Conservation (phyloP, 768 basidiomycete genomes). For the Russula olivacea region DNA sequence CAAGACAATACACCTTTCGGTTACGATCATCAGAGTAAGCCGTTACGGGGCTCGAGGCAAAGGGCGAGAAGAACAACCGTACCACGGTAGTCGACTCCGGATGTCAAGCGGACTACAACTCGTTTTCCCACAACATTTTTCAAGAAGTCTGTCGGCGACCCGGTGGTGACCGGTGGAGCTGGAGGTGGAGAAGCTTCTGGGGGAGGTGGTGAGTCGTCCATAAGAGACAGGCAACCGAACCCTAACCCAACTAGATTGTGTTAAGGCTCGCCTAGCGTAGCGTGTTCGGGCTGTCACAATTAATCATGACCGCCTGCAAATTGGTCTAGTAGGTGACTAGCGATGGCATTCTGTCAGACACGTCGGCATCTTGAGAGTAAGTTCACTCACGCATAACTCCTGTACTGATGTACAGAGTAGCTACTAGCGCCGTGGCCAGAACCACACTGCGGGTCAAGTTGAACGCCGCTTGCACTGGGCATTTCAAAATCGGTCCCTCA, state of each 20-base stretch:
- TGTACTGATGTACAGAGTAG: too few relatives aligned
- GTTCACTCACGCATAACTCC: too few relatives aligned
- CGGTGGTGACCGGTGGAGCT: conserved; percentile 46
- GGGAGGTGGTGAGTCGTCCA: conserved; percentile 33
- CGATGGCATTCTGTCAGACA: too few relatives aligned
- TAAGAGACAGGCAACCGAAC: conserved; percentile 2
- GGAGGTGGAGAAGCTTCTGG: conserved; percentile 36
- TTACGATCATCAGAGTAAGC: background rate
- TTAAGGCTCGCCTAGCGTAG: too few relatives aligned
- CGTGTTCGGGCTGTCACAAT: too few relatives aligned
- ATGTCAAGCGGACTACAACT: conserved; percentile 75
- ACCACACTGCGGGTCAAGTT: too few relatives aligned
- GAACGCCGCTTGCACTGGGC: too few relatives aligned
- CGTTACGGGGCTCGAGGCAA: background rate
- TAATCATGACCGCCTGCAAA: too few relatives aligned
- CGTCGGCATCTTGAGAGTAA: too few relatives aligned
- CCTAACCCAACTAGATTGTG: background rate
- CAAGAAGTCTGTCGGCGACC: conserved; percentile 88
- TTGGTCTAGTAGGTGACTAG: too few relatives aligned
- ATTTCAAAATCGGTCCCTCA: too few relatives aligned
- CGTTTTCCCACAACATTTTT: conserved; percentile 94
- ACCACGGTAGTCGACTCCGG: conserved; percentile 22
- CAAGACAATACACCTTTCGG: conserved; percentile 81
- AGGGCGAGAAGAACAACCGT: conserved; percentile 2
- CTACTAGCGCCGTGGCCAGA: too few relatives aligned